Evolutionary conservation across 2,329 filamentous ascomycete species (phyloP).

Genomic region (Colletotrichum sidae): DNA sequence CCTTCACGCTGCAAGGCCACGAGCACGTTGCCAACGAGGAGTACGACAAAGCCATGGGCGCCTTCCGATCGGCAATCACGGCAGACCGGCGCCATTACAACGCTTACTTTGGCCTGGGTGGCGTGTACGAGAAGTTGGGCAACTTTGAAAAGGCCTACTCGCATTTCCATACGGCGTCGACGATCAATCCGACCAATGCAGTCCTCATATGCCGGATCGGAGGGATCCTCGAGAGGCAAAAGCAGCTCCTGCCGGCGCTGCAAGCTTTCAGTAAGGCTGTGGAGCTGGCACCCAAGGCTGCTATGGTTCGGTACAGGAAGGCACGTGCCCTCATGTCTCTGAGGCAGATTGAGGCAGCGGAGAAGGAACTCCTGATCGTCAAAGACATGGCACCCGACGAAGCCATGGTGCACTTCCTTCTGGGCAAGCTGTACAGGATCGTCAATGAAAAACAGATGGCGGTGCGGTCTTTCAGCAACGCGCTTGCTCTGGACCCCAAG

Average conservation of each 20-base stretch:
- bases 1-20: slow-evolving; percentile 94
- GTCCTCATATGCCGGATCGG: slow-evolving; percentile 95
- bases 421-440: slow-evolving; percentile 84
- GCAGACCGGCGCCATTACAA: slow-evolving; percentile 95
- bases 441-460: slow-evolving; percentile 80
- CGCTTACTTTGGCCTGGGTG: slow-evolving; percentile 92
- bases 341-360: slow-evolving; percentile 75
- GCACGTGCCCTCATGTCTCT: slow-evolving; percentile 87
- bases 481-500: slow-evolving; percentile 96
- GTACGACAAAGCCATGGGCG: slow-evolving; percentile 91
- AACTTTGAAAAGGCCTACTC: slow-evolving; percentile 91
- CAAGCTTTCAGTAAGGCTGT: slow-evolving; percentile 86
- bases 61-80: slow-evolving; percentile 87
- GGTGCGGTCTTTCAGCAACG: slow-evolving; percentile 95
- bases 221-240: slow-evolving; percentile 87
- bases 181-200: slow-evolving; percentile 93
- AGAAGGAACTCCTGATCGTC: slow-evolving; percentile 86
- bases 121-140: slow-evolving; percentile 89
- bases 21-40: slow-evolving; percentile 97
- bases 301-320: slow-evolving; percentile 92
- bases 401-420: slow-evolving; percentile 93
- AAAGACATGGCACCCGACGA: slow-evolving; percentile 95
- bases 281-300: slow-evolving; percentile 82
- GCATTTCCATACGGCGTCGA: slow-evolving; percentile 88
- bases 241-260: slow-evolving; percentile 82